Evolutionary conservation across 768 basidiomycete genomes (phyloP).

Genomic region (Mycena floridula): DNA sequence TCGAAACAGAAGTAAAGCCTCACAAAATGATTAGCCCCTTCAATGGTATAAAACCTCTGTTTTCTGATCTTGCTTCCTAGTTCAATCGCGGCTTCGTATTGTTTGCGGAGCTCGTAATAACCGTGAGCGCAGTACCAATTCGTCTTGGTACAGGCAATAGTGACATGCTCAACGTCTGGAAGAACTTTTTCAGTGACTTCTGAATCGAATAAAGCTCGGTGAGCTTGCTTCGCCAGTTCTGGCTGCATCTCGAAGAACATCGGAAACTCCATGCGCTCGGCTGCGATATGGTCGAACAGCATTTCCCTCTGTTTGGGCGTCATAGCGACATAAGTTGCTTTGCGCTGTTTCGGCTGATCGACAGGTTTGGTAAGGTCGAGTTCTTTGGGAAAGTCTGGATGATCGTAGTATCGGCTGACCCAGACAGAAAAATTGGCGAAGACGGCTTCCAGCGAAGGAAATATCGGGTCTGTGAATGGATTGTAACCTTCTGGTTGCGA

Average conservation of each 20-base stretch:
- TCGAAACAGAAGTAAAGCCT: not conserved
- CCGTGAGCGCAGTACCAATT: not conserved
- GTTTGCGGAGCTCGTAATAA: not conserved
- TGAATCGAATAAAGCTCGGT: not conserved
- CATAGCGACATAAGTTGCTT: not conserved
- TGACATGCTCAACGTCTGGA: not conserved
- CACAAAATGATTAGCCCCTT: not conserved
- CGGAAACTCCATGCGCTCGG: not conserved
- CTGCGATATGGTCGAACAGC: not conserved
- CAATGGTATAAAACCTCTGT: not conserved
- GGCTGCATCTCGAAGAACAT: not conserved
- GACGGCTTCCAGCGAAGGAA: constrained; percentile 1
- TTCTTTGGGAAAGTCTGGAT: not conserved
- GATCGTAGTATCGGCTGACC: constrained; percentile 3
- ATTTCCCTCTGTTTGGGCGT: not conserved
- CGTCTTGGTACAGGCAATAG: not conserved
- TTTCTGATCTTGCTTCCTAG: not conserved
- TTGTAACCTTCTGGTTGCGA: not conserved
- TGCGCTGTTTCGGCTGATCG: not conserved
- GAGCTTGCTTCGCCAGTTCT: not conserved
- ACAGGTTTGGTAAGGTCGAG: not conserved
- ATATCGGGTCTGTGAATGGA: not conserved
- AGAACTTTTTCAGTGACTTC: not conserved
- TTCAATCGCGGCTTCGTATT: not conserved
- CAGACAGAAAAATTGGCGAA: constrained; percentile 2